Evolutionary conservation across 2,329 filamentous ascomycete genomes (phyloP).

Genomic region (Podosphaera fusca): DNA sequence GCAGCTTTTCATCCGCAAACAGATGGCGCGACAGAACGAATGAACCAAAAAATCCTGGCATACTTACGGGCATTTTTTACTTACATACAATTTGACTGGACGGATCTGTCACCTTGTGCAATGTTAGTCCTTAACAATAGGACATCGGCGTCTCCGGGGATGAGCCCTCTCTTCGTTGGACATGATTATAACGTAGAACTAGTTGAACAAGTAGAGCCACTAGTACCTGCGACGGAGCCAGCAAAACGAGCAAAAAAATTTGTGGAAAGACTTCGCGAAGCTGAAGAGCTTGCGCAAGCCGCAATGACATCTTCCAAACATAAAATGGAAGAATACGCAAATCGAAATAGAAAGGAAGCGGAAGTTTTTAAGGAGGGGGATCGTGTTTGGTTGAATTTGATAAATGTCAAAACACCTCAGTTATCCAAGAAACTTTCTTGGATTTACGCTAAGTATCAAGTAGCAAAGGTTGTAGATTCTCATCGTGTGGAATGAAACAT

Average conservation of each 20-base stretch:
- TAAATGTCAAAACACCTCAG: neutral
- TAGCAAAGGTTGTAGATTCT: neutral
- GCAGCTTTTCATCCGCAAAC: too few species aligned
- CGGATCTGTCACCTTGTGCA: neutral
- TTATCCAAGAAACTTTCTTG: neutral
- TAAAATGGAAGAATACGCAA: neutral
- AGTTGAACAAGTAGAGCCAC: neutral
- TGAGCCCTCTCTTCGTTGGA: neutral
- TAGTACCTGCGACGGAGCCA: neutral
- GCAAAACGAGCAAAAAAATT: neutral
- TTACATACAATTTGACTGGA: neutral
- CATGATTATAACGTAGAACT: neutral
- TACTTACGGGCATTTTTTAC: neutral
- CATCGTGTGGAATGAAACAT: neutral
- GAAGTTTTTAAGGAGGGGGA: neutral
- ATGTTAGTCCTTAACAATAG: neutral
- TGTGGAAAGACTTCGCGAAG: neutral
- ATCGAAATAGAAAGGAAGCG: neutral
- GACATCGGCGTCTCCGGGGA: neutral
- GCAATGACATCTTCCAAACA: neutral
- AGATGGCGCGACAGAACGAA: neutral
- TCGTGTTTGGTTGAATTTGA: neutral
- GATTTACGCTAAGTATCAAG: neutral
- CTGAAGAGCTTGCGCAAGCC: neutral
- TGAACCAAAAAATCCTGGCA: neutral